Conservation (phyloP, 306 rosid genomes). For the Cicer cuneatum region DNA sequence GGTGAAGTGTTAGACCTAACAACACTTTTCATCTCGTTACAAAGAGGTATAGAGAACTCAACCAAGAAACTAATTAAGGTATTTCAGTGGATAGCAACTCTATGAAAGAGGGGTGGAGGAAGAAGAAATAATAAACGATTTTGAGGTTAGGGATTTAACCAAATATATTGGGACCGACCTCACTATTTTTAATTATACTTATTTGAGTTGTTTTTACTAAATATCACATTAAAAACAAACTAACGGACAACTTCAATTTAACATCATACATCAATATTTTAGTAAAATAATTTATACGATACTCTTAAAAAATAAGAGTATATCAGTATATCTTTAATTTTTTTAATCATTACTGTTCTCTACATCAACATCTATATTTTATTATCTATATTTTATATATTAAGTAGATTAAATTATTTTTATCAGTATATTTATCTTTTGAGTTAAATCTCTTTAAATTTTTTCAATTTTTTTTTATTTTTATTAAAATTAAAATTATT, state of each 20-base stretch:
- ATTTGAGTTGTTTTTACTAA: background rate
- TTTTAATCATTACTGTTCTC: too few species aligned
- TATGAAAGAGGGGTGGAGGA: background rate
- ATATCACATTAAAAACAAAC: background rate
- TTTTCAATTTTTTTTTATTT: too few species aligned
- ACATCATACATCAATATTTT: too few species aligned
- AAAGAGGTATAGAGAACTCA: background rate
- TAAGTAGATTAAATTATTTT: too few species aligned
- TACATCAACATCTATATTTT: too few species aligned
- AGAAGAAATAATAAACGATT: background rate
- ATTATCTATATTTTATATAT: too few species aligned
- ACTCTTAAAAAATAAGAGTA: too few species aligned
- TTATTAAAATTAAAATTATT: too few species aligned
- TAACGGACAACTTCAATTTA: background rate
- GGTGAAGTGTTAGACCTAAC: slow-evolving; percentile 5
- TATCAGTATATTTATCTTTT: too few species aligned
- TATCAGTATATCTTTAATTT: too few species aligned
- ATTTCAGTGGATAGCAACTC: background rate
- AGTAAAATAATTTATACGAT: too few species aligned
- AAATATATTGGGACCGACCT: background rate
- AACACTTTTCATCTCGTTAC: background rate
- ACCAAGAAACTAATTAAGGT: background rate
- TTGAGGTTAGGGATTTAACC: background rate
- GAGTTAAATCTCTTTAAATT: too few species aligned
- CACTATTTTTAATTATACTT: background rate